phyloP scores from a whole-genome alignment of 257 asterid genomes.

The Misopates orontium region DNA sequence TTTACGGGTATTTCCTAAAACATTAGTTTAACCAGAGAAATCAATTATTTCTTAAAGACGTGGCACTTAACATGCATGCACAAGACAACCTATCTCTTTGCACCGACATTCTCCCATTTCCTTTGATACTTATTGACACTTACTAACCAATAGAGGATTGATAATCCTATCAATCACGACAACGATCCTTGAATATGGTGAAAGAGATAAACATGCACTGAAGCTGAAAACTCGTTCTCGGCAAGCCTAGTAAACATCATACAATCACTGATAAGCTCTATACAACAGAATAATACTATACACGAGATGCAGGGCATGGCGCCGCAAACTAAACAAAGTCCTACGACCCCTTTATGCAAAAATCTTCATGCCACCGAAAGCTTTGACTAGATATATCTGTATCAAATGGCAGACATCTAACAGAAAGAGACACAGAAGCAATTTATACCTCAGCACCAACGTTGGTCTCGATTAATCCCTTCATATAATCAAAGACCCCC shows the following conservation, averaged over 20 bases:
- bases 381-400: background rate
- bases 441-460: conserved; percentile 69
- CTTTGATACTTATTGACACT: too few relatives aligned
- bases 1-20: too few relatives aligned
- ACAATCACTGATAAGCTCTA: conserved; percentile 16
- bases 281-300: conserved; percentile 10
- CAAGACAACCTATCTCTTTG: too few relatives aligned
- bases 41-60: too few relatives aligned
- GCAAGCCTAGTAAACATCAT: conserved; percentile 24
- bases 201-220: conserved; percentile 30
- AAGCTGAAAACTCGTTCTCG: conserved; percentile 13
- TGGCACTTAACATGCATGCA: too few relatives aligned
- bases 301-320: background rate
- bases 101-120: too few relatives aligned
- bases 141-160: too few relatives aligned
- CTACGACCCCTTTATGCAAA: conserved; percentile 1
- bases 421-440: conserved; percentile 4
- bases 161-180: background rate
- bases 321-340: background rate
- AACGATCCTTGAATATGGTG: conserved; percentile 17
- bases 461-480: conserved; percentile 50
- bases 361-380: background rate
- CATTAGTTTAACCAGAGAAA: too few relatives aligned
- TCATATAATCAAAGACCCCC: conserved; percentile 65
- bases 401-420: background rate